phyloP scores from a whole-genome alignment of 768 basidiomycete genomes.

The Cystobasidium tubakii region DNA sequence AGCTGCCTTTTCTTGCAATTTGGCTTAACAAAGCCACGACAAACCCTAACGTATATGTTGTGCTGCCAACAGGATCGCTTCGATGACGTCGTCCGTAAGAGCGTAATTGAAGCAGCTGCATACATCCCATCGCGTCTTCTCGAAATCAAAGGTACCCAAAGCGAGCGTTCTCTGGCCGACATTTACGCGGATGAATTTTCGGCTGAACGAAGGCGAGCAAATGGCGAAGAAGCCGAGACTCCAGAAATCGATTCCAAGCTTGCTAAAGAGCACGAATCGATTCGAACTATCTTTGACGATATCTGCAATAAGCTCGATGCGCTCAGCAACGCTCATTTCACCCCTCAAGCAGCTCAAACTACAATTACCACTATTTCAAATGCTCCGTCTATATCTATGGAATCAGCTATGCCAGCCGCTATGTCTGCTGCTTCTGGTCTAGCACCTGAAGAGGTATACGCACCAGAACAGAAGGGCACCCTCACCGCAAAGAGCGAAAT shows the following conservation, averaged over 20 bases:
- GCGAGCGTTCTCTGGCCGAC: conserved; percentile 80
- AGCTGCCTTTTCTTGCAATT: background rate
- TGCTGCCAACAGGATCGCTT: conserved; percentile 56
- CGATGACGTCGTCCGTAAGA: conserved; percentile 84
- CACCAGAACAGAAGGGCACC: conserved; percentile 41
- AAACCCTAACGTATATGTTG: background rate
- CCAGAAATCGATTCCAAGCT: conserved; percentile 86
- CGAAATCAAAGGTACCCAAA: conserved; percentile 83
- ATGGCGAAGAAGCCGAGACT: conserved; percentile 53
- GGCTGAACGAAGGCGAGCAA: conserved; percentile 52
- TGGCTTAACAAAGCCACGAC: background rate
- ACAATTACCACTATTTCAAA: conserved; percentile 78
- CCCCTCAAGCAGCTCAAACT: conserved; percentile 87
- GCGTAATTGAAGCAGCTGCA: conserved; percentile 70
- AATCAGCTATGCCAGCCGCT: conserved; percentile 82
- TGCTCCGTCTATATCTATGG: conserved; percentile 70
- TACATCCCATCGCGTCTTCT: conserved; percentile 85
- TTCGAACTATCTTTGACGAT: conserved; percentile 73
- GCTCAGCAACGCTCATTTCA: conserved; percentile 87
- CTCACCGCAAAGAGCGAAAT: conserved; percentile 60
- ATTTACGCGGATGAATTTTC: conserved; percentile 92
- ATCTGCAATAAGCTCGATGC: conserved; percentile 86
- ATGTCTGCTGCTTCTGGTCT: conserved; percentile 71
- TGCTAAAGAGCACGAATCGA: conserved; percentile 78
- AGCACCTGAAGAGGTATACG: conserved; percentile 85